Base-by-base conservation (phyloP, 2,329 filamentous ascomycete genomes). In the Ophiostoma angusticollis region DNA sequence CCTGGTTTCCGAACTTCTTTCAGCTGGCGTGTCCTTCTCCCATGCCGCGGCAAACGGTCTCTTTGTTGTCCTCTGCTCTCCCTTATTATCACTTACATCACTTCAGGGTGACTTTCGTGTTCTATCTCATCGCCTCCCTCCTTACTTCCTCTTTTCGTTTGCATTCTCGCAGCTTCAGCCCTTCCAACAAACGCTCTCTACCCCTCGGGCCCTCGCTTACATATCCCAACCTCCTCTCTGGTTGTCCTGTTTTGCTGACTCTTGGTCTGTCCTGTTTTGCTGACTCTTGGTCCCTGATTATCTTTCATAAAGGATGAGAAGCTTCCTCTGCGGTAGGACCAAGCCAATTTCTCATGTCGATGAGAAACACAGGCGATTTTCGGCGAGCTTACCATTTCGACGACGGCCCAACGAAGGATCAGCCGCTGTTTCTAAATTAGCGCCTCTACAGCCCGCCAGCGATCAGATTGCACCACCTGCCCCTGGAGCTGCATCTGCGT, bases 311-410 rank as follows among this genome's bases (percentile, higher is more conserved):
- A 40, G 32, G 16, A 40, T 40, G 38, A 35, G 21, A 35, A 30
- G 31, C 32, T 19, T 40, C n/a, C 38, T 40, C 22, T 40, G 38
- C 11, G 38, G 32, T 24, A 32, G 38, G 25, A 31, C 31, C 19
- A 33, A 35, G 21, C 31, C 14, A 11, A 24, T 31, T 28, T 22
- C 27, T 25, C 38, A 40, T 3, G 16, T 31, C 4, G 32, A 33
- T 19, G 33, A 41, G 19, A 41, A 41, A 16, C 35, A 24, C 30
- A 41, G 37, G 34, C 39, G 35, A 7, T 30, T 37, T 9, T 24
- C 34, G 3, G 27, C 9, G 16, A 17, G 23, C 24, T 13, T 41
- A 3, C 17, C 34, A 4, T 41, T 41, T 11, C 39, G 39, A 7
- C 39, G 33, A 13, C 23, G 13, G 14, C 19, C 31, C 23, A 40